Conservation (phyloP, 805 yeast species). For the Lachancea lanzarotensis region DNA sequence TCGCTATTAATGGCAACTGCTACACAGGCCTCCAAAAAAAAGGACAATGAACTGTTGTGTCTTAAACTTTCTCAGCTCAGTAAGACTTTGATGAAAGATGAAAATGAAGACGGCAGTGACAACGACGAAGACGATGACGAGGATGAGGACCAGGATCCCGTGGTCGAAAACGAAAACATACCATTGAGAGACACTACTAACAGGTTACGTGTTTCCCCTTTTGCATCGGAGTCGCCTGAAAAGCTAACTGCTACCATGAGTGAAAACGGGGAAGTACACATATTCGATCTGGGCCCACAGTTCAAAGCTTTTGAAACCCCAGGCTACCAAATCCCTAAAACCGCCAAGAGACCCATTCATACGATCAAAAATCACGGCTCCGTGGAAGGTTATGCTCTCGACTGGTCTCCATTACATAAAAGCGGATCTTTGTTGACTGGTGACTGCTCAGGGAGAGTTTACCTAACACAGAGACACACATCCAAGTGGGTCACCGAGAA, state of each 20-base stretch:
- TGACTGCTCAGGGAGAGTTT: constrained; percentile 79
- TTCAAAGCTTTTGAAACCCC: constrained; percentile 81
- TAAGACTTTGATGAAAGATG: constrained; percentile 82
- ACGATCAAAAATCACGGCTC: constrained; percentile 81
- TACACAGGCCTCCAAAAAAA: constrained; percentile 81
- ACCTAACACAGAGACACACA: constrained; percentile 68
- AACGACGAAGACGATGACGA: constrained; percentile 67
- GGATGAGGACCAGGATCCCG: constrained; percentile 74
- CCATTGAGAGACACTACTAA: constrained; percentile 81
- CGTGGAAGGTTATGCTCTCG: constrained; percentile 96
- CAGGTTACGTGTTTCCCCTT: constrained; percentile 79
- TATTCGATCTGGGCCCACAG: constrained; percentile 78
- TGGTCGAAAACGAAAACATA: constrained; percentile 77
- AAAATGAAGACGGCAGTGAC: constrained; percentile 67
- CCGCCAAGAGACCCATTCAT: constrained; percentile 71
- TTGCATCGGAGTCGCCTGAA: constrained; percentile 56
- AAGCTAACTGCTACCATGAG: constrained; percentile 81
- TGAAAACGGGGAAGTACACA: constrained; percentile 83
- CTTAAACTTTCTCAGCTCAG: constrained; percentile 76
- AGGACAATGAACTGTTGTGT: constrained; percentile 82
- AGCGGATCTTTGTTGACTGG: constrained; percentile 84
- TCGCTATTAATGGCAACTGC: constrained; percentile 82
- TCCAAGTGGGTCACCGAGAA: constrained; percentile 82
- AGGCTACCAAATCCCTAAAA: constrained; percentile 73
- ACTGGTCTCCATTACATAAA: constrained; percentile 84